Evolutionary conservation across 495 filamentous ascomycete species (phyloP), one percentile per base, ranked within the genome.

Genomic region (Stereocaulon alpinum): DNA sequence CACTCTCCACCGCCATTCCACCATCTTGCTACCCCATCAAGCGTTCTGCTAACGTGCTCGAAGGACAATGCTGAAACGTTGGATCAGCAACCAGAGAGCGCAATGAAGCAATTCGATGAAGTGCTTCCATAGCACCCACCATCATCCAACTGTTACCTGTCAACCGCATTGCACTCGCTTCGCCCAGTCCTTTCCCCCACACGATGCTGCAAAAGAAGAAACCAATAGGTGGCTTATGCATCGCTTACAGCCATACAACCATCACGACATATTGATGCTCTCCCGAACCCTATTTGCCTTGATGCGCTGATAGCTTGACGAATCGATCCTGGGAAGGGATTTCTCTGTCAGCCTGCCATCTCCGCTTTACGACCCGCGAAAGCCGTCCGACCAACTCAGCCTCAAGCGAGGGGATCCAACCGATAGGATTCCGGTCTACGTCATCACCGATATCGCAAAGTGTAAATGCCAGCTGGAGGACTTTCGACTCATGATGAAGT

Each of bases 211-310:
- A 37, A 34, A n/a, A 5, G 44, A 27, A 20, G 32, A 58, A 58
- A 58, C 43, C 43, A 58, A 58, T 43, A 58, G 24, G 11, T 24
- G 30, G 55, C 20, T 49, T 27, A 30, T 49, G 55, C 44, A 27
- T 50, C 17, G 15, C 17, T 48, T n/a, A 17, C 24, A 24, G 47
- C 17, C 24, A 29, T 24, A 10, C 27, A 0, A 50, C 47, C 27
- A 14, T 50, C 1, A 24, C 30, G 27, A 24, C n/a, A 15, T 20
- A 48, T 49, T 40, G 17, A 11, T 40, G 55, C 32, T 18, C 32
- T 40, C 30, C 43, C 44, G 44, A 58, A 58, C 55, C 55, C 55
- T 58, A 58, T 50, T 32, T 18, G 30, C 24, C 6, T 10, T 27
- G 47, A 50, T 50, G 47, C 47, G 47, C 47, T 50, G 47, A 24